phyloP scores from a whole-genome alignment of 345 rosid species.

The Zanthoxylum bungeanum region DNA sequence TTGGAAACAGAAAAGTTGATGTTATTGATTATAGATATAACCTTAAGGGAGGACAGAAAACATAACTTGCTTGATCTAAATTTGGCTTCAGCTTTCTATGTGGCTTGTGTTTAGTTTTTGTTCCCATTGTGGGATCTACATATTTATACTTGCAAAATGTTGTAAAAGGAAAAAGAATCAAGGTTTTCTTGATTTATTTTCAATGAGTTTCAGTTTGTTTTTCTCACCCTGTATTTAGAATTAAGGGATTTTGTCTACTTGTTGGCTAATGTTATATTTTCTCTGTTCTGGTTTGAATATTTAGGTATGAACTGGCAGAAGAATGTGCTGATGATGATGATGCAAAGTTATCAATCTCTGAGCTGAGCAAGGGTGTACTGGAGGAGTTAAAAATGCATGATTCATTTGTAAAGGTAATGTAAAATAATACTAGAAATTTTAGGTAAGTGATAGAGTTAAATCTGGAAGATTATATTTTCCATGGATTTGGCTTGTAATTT shows the following conservation, averaged over 20 bases:
- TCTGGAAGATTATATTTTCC: background rate
- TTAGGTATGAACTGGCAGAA: conserved; percentile 82
- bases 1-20: too few relatives aligned
- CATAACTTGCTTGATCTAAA: too few relatives aligned
- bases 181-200: conserved; percentile 3
- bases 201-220: conserved; percentile 6
- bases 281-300: conserved; percentile 16
- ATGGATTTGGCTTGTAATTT: background rate
- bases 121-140: too few relatives aligned
- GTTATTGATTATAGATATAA: too few relatives aligned
- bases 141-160: too few relatives aligned
- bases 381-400: conserved; percentile 78
- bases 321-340: conserved; percentile 98
- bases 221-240: background rate
- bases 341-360: conserved; percentile 60
- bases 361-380: conserved; percentile 66
- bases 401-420: conserved; percentile 62
- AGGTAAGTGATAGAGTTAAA: background rate
- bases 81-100: too few relatives aligned
- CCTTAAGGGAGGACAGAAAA: too few relatives aligned
- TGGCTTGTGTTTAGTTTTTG: too few relatives aligned
- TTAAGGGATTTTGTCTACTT: too few relatives aligned
- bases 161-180: too few relatives aligned
- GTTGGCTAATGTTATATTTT: background rate
- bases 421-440: background rate